Percentiles rank a stretch among this genome's conserved stretches.
These are phyloP conservation scores for Takashimella tepidaria DNA, from an alignment of 1,284 basidiomycete species.

Conservation along the genomic window DNA sequence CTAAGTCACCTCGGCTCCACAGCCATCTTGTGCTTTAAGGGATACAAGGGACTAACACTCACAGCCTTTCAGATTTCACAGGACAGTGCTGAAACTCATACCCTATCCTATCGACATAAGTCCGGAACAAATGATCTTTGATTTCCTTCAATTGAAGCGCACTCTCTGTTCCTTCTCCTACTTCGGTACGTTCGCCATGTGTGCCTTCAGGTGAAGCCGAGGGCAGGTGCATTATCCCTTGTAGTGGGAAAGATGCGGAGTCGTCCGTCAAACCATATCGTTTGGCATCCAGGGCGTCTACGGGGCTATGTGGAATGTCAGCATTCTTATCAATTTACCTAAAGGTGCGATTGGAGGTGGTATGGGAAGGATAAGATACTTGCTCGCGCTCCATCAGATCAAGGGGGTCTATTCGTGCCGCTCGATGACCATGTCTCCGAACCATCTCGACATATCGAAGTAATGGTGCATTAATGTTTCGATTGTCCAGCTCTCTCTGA, in stretches of 20 bases:
- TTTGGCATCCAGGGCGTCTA: slow-evolving; percentile 69
- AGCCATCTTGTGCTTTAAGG: too few species aligned
- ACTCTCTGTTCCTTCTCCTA: slow-evolving; percentile 59
- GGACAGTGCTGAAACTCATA: slow-evolving; percentile 63
- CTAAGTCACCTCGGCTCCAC: too few species aligned
- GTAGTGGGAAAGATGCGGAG: slow-evolving; percentile 54
- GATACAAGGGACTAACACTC: slow-evolving; percentile 10
- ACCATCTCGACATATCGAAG: slow-evolving; percentile 82
- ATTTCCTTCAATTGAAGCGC: slow-evolving; percentile 57
- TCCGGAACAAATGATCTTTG: slow-evolving; percentile 59
- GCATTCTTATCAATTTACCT: too few species aligned
- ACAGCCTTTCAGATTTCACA: slow-evolving; percentile 36
- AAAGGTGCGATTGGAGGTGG: too few species aligned
- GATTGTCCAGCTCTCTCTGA: slow-evolving; percentile 63
- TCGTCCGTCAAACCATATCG: slow-evolving; percentile 67
- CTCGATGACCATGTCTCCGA: slow-evolving; percentile 51
- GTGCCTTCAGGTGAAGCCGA: slow-evolving; percentile 10
- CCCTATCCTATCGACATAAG: slow-evolving; percentile 76
- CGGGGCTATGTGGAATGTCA: slow-evolving; percentile 44
- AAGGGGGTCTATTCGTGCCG: slow-evolving; percentile 67
- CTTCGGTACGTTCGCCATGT: slow-evolving; percentile 43
- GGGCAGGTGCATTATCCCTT: slow-evolving; percentile 57
- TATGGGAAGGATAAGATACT: slow-evolving; percentile 8
- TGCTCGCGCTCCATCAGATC: slow-evolving; percentile 78
- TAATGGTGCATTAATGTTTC: slow-evolving; percentile 66